Percentiles rank a stretch among this genome's conserved stretches.
Evolutionary conservation across 208 protist genomes (phyloP).

Genomic region (Kentomonas sorsogonicus): DNA sequence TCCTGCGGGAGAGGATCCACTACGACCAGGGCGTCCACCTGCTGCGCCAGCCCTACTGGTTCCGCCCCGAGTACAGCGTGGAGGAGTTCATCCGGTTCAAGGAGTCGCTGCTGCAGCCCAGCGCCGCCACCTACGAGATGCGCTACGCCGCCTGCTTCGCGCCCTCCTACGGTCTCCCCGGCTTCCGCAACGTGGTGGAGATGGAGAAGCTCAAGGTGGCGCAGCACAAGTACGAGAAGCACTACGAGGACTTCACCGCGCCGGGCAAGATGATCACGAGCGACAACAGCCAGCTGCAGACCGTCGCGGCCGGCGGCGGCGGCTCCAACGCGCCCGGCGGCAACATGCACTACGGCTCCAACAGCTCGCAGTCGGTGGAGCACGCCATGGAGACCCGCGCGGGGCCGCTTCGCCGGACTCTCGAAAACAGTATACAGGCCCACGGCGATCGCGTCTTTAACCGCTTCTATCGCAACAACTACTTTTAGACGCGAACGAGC

Average conservation of each 20-base stretch:
- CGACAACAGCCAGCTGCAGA: constrained; percentile 73
- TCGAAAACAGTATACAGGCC: constrained; percentile 62
- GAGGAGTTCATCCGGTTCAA: constrained; percentile 89
- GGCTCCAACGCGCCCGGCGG: constrained; percentile 60
- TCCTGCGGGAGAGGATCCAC: constrained; percentile 74
- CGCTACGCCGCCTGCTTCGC: constrained; percentile 72
- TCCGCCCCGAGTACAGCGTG: constrained; percentile 84
- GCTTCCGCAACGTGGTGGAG: constrained; percentile 77
- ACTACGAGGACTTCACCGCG: constrained; percentile 81
- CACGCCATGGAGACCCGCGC: constrained; percentile 69
- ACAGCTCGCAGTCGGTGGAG: constrained; percentile 24
- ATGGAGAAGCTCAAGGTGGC: constrained; percentile 85
- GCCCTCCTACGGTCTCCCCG: constrained; percentile 45
- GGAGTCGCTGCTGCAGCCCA: constrained; percentile 81
- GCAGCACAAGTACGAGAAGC: constrained; percentile 87
- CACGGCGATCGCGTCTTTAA: constrained; percentile 79
- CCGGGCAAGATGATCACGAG: constrained; percentile 77
- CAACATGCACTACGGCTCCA: constrained; percentile 61
- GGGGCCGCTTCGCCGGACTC: constrained; percentile 42
- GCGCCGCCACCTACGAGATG: constrained; percentile 80
- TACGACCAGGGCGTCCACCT: constrained; percentile 81
- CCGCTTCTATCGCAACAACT: constrained; percentile 85
- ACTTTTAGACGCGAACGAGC: too few relatives aligned
- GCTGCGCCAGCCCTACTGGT: constrained; percentile 83
- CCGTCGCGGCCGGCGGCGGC: constrained; percentile 57